Evolutionary conservation across 768 basidiomycete genomes (phyloP), one percentile per base, ranked within the genome.

Genomic region (Macrolepiota fuliginosa): DNA sequence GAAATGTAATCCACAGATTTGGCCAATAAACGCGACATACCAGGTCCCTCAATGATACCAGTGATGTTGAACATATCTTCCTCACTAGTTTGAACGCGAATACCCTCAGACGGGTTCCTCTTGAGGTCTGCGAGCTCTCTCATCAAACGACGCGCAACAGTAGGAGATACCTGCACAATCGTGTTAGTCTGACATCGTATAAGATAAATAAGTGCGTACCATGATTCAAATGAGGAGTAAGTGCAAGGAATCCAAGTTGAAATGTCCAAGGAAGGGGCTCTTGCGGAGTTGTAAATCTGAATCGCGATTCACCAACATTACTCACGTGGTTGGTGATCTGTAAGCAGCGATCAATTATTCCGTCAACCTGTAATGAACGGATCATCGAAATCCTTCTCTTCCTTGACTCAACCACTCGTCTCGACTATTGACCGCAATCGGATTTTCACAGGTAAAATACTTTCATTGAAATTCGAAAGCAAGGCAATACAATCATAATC

Each of bases 21-120:
- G 58, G 56, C 50, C 58, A 47, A 42, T n/a, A 58, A 36, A 64
- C 58, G 55, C 49, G 49, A 46, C 90, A 70, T 65, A 95, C 94
- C 92, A 63, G 95, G 95, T 0, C 95, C 95, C 69, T 93, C 84
- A 17, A 98, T 92, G 56, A 94, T 87, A 1, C 94, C 95, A 1
- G 86, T 89, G 42, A 98, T 81, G 70, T 93, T 89, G 22, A 94
- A 76, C 77, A 96, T 87, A 69, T 96, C 92, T 69, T 96, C 92
- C 55, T 97, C 95, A 63, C 80, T 90, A 2, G 90, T 86, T 58
- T 89, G 84, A 29, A 97, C 82, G 67, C 95, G 87, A 70, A 97
- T 93, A n/a, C 94, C 95, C 69, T 97, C 95, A 12, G 91, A 91
- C 37, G 95, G 95, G 64, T 79, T 88, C 63, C 81, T 89, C 74